Evolutionary conservation across 257 asterid species (phyloP), one percentile per base, ranked within the genome.

Genomic region (Penstemon davidsonii): DNA sequence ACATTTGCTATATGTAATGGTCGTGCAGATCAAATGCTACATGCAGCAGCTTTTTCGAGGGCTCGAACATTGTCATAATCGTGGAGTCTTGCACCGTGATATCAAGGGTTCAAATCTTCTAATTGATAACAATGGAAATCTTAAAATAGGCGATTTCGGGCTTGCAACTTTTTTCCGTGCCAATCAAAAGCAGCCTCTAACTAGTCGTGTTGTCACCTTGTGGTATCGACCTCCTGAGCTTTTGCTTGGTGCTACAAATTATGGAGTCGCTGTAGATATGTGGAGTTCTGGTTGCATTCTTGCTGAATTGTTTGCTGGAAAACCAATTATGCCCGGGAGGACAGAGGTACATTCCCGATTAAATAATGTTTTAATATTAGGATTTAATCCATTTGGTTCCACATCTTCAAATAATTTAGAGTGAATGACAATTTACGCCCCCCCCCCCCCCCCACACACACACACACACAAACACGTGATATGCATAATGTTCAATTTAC

Each of bases 171-270:
- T 92, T 76, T 90, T 76, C 74, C 81, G 85, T 18, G 67, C 86
- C 69, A 83, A 84, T 69, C 89, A 84, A 61, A 84, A 62, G 80
- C 95, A 84, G 69, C 93, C 93, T 58, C 73, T 92, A 65, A 92
- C 98, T 67, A 90, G 97, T 52, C 97, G 98, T 46, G 98, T 92
- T 65, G 97, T 90, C 61, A 92, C 98, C 64, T 79, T 92, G 78
- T 92, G 97, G 98, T 92, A 86, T 77, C 91, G 98, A 25, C 96
- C 98, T 63, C 98, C 97, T 36, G 98, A 92, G 82, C 97, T 92
- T 72, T 81, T 92, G 75, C 97, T 92, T 66, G 98, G 98, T 67
- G 84, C 95, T 58, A 88, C 97, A 13, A 82, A 84, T 72, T 92
- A 92, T 82, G 97, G 98, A 66, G 90, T 79, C 52, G 73, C 90